Evolutionary conservation across 306 rosid genomes (phyloP), one percentile per base, ranked within the genome.

Genomic region (Aeschynomene evenia): DNA sequence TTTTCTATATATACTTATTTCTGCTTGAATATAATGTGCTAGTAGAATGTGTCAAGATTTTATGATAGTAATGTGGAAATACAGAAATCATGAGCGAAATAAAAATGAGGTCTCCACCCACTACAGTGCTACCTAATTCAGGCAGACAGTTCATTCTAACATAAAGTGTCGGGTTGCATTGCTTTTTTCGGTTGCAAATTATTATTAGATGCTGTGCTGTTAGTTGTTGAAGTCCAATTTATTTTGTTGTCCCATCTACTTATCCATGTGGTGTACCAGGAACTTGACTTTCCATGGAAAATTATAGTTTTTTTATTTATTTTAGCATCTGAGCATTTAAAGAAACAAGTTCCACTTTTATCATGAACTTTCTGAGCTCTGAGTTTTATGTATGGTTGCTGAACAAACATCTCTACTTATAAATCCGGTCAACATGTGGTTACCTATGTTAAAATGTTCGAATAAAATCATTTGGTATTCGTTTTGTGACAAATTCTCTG

Each of bases 371-470:
- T 33, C 14, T 75, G 34, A 66, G 24, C 36, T 33, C 14, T 75
- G 34, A 66, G 24, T 16, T 10, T 79, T 39, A 56, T 55, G 37
- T 50, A 74, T 37, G 52, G 24, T 66, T 68, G 62, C 48, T 68
- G 24, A 33, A n/a, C n/a, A n/a, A n/a, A n/a, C n/a, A n/a, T n/a
- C n/a, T n/a, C n/a, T n/a, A n/a, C n/a, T 52, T 33, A 11, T 20
- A 37, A 52, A 58, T 26, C 60, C 52, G 53, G 7, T 66, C 26
- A 22, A 9, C 31, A 37, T 50, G 77, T 14, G 28, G 13, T 13
- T 14, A 7, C 28, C 16, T 56, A 33, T 58, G 12, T 45, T 16
- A 45, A 56, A 16, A 26, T 57, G 78, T 29, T 16, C 7, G 5
- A 15, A 19, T 29, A 9, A 24, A 52, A 28, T 48, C 10, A n/a